A percentile compares a stretch with the other conserved stretches of the same genome.
Conservation (phyloP, 495 filamentous ascomycete species). For the Xylaria nigripes region DNA sequence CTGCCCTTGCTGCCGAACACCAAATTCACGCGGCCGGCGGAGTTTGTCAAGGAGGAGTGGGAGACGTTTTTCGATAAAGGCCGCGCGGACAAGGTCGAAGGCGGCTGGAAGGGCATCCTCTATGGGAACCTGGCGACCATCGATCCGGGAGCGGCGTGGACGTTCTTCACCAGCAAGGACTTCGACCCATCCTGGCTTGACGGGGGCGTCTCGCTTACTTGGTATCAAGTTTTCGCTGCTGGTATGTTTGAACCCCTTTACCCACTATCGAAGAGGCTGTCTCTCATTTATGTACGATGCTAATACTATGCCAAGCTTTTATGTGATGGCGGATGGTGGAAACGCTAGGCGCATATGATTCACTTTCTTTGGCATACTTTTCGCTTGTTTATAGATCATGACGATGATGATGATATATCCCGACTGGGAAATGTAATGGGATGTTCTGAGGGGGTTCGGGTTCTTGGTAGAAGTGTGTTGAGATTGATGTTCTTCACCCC, state of each 20-base stretch:
- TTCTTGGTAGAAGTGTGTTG: neutral
- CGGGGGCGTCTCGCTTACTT: conserved; percentile 76
- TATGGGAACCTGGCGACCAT: conserved; percentile 74
- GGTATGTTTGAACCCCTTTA: too few species aligned
- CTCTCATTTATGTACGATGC: too few species aligned
- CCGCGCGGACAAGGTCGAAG: conserved; percentile 49
- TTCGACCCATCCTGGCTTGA: conserved; percentile 74
- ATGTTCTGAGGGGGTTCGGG: too few species aligned
- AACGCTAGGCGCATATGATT: neutral
- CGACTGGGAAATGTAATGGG: neutral
- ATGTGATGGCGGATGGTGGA: conserved; percentile 12
- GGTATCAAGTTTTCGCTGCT: conserved; percentile 81
- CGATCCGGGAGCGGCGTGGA: conserved; percentile 60
- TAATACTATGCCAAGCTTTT: conserved; percentile 21
- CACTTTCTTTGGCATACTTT: neutral
- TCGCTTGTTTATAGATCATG: neutral
- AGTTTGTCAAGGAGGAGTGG: conserved; percentile 84
- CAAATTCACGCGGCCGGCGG: conserved; percentile 53
- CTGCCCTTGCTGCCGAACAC: conserved; percentile 71
- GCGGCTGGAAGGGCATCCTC: conserved; percentile 81
- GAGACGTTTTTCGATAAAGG: conserved; percentile 60
- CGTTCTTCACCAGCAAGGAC: conserved; percentile 58
- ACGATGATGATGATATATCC: neutral
- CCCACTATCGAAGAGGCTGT: too few species aligned
- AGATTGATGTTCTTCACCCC: neutral